Percentiles rank a stretch among this genome's conserved stretches.
Evolutionary conservation across 441 rosid genomes (phyloP).

Genomic region (Kokia cookei): DNA sequence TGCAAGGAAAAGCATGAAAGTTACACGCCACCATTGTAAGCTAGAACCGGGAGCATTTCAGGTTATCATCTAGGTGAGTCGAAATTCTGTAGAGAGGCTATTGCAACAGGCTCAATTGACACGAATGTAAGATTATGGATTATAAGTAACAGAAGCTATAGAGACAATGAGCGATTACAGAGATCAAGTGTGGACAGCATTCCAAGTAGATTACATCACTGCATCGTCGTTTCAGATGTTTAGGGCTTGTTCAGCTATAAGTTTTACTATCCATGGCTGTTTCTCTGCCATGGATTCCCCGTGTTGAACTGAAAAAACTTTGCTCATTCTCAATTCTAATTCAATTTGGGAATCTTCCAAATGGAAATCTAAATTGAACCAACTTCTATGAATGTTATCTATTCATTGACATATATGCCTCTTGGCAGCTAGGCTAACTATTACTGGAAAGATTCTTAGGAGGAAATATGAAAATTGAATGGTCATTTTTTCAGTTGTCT

Average conservation of each 20-base stretch:
- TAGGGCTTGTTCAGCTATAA: background rate
- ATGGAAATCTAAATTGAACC: background rate
- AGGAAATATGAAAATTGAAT: background rate
- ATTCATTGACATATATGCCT: background rate
- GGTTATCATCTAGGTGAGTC: constrained; percentile 89
- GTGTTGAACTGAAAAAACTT: background rate
- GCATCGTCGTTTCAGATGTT: constrained; percentile 39
- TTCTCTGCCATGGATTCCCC: background rate
- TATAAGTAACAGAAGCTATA: constrained; percentile 73
- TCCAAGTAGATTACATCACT: constrained; percentile 80
- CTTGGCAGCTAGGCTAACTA: background rate
- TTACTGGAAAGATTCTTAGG: background rate
- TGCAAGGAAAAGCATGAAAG: too few relatives aligned
- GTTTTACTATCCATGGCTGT: constrained; percentile 27
- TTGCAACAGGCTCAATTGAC: constrained; percentile 89
- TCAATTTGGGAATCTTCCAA: background rate
- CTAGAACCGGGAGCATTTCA: constrained; percentile 54
- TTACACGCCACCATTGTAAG: too few relatives aligned
- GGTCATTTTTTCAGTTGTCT: background rate
- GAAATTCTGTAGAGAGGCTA: constrained; percentile 78
- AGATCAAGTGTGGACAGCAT: constrained; percentile 92
- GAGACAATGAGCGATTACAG: constrained; percentile 87
- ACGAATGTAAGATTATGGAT: constrained; percentile 86
- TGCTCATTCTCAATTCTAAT: background rate
- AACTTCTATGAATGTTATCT: background rate